Percentiles rank a stretch among this genome's conserved stretches.
Conservation (phyloP, 2,329 filamentous ascomycete genomes). For the Coleophoma cylindrospora region DNA sequence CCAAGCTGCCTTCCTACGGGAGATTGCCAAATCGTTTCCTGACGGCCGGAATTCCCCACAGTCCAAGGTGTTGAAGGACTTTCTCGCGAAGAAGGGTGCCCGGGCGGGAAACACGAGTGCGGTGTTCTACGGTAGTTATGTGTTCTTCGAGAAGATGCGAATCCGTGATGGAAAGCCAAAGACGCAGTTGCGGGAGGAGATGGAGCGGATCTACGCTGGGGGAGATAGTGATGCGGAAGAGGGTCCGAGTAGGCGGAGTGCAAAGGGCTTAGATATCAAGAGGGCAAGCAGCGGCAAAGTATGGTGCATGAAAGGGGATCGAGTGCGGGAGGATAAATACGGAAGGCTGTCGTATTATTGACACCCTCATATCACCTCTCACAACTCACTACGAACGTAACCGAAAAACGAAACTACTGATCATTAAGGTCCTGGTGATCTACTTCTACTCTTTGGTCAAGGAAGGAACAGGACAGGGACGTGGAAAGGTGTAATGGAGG, state of each 20-base stretch:
- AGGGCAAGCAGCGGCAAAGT: not conserved
- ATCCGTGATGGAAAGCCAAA: constrained; percentile 47
- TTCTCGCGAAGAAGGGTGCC: constrained; percentile 43
- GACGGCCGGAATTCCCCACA: constrained; percentile 32
- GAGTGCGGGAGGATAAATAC: not conserved
- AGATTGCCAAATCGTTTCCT: constrained; percentile 37
- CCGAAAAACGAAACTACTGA: no score
- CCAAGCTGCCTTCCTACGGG: constrained; percentile 45
- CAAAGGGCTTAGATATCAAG: not conserved
- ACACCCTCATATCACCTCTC: no score
- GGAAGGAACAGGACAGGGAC: no score
- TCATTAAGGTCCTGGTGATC: no score
- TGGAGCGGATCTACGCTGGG: constrained; percentile 18
- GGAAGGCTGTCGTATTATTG: not conserved
- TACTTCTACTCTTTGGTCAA: no score
- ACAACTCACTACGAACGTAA: no score
- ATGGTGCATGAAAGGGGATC: not conserved
- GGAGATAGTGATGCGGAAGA: not conserved
- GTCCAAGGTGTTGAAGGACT: constrained; percentile 39
- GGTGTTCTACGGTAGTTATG: constrained; percentile 49
- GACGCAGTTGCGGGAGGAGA: constrained; percentile 43
- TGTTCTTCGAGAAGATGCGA: constrained; percentile 56
- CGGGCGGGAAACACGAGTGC: constrained; percentile 40
- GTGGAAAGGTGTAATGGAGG: no score
- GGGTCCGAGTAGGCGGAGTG: not conserved